Evolutionary conservation across 225 moss, liverwort and hornwort species (phyloP).

Genomic region (Neckera pumila): DNA sequence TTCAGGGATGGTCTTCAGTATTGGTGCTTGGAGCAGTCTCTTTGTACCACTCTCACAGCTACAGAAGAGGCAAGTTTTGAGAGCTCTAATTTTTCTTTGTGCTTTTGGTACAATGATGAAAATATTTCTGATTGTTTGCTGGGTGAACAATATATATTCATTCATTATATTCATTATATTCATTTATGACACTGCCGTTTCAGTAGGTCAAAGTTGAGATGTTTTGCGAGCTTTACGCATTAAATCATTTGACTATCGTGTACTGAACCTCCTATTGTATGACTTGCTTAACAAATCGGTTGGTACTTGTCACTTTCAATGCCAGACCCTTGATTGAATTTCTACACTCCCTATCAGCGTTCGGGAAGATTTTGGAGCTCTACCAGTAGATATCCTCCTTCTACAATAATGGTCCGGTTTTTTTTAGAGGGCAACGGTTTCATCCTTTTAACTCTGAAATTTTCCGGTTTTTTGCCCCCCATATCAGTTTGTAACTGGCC

Average conservation of each 20-base stretch:
- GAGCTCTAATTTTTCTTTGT: background rate
- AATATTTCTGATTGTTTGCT: background rate
- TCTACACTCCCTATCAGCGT: background rate
- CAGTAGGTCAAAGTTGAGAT: constrained; percentile 51
- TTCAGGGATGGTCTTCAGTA: constrained; percentile 63
- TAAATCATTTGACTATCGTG: constrained; percentile 93
- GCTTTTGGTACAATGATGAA: background rate
- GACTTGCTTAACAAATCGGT: constrained; percentile 30
- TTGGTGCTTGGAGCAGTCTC: constrained; percentile 70
- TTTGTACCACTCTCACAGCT: constrained; percentile 34
- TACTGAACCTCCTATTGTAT: constrained; percentile 79
- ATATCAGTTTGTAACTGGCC: too few species aligned
- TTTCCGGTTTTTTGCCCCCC: too few species aligned
- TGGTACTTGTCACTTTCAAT: background rate
- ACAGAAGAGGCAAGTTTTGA: constrained; percentile 14
- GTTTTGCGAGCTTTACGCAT: constrained; percentile 56
- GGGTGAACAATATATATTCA: too few species aligned
- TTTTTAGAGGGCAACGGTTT: too few species aligned
- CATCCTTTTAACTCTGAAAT: too few species aligned
- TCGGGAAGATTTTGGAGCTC: too few species aligned
- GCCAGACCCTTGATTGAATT: background rate
- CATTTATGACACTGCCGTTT: background rate
- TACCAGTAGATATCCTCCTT: too few species aligned
- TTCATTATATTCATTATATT: background rate
- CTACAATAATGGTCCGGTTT: too few species aligned